A percentile compares a stretch with the other conserved stretches of the same genome.
These are phyloP conservation scores for Adansonia rubrostipa DNA, from an alignment of 441 rosid genomes.

Conservation along the genomic window DNA sequence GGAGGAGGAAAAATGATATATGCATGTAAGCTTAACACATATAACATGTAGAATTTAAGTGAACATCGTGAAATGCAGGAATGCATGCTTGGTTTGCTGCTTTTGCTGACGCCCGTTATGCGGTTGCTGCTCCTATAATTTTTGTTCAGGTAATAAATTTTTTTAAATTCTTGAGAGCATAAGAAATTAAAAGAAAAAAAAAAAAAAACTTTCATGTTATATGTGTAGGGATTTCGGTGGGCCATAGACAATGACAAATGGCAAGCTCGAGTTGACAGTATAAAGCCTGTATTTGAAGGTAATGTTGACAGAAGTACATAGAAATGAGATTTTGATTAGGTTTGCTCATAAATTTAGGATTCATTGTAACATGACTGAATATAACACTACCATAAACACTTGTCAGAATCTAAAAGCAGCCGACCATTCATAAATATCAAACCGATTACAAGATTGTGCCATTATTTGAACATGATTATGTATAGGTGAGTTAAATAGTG, in stretches of 20 bases:
- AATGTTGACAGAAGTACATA: background rate
- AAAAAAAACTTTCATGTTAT: constrained; percentile 15
- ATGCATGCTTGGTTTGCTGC: constrained; percentile 99
- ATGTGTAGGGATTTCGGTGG: constrained; percentile 80
- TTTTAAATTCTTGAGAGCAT: background rate
- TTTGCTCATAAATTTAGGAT: background rate
- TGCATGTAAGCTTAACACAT: background rate
- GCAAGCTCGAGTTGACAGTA: constrained; percentile 82
- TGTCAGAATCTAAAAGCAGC: background rate
- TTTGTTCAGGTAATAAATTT: constrained; percentile 72
- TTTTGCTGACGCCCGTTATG: constrained; percentile 69
- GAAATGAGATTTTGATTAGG: background rate
- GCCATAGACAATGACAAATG: constrained; percentile 81
- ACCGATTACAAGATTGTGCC: background rate
- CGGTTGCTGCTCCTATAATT: constrained; percentile 75
- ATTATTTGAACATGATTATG: background rate
- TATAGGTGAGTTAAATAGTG: background rate
- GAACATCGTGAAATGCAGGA: constrained; percentile 48
- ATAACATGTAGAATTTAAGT: background rate
- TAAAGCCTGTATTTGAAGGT: constrained; percentile 90
- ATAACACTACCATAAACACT: background rate
- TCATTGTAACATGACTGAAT: background rate
- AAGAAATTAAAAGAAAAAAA: background rate
- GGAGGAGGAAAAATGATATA: background rate
- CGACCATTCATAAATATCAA: background rate